Conservation (phyloP, 2,329 filamentous ascomycete genomes). For the Pseudophaeomoniella oleicola region DNA sequence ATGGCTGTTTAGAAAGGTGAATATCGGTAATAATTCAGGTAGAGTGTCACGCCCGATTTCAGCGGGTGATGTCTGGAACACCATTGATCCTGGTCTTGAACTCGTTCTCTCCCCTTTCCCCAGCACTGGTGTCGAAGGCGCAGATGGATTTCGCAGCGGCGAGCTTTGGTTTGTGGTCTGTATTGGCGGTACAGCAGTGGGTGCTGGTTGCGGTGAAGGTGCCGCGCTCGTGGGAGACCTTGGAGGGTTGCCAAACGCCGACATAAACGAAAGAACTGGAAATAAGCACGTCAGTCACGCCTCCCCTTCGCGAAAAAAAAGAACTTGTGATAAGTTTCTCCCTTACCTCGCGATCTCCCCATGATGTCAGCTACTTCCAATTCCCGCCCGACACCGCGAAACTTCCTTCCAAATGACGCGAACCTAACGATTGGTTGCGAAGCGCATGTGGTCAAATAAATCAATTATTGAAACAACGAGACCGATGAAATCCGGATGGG, state of each 20-base stretch:
- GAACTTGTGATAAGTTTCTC: too few species aligned
- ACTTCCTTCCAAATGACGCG: too few species aligned
- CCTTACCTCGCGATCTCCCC: not conserved
- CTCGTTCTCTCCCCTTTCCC: conserved; percentile 5
- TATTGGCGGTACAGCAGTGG: conserved; percentile 3
- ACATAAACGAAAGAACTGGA: conserved; percentile 78
- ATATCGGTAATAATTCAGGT: conserved; percentile 87
- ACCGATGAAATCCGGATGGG: too few species aligned
- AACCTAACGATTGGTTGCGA: too few species aligned
- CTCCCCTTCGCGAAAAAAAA: too few species aligned
- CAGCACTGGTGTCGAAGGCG: conserved; percentile 6
- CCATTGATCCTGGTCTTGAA: conserved; percentile 9
- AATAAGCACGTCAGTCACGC: not conserved
- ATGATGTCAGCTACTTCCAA: too few species aligned
- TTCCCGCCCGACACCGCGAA: too few species aligned
- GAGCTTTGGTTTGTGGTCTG: conserved; percentile 3
- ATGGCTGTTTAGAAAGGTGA: conserved; percentile 86
- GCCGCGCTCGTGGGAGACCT: conserved; percentile 20
- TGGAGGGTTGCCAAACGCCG: conserved; percentile 30
- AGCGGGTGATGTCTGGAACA: conserved; percentile 54
- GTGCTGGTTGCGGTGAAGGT: conserved; percentile 14
- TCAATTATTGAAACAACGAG: too few species aligned
- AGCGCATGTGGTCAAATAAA: too few species aligned
- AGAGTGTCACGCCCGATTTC: conserved; percentile 73
- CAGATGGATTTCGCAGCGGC: conserved; percentile 5